Conservation (phyloP, 768 basidiomycete species). For the Collybia mongolica region DNA sequence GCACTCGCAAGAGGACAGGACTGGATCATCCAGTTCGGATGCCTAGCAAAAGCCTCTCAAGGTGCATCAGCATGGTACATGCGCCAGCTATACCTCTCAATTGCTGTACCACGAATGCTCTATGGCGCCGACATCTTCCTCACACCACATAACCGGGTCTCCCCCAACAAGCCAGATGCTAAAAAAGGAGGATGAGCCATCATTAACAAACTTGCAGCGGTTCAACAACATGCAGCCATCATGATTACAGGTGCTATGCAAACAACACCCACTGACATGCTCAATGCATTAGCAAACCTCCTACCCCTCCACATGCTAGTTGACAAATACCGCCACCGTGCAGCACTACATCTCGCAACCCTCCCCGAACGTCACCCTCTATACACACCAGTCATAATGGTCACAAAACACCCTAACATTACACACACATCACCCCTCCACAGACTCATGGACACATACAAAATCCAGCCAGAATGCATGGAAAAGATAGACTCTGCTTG, state of each 20-base stretch:
- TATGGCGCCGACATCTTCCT: too few species aligned
- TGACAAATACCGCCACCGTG: background rate
- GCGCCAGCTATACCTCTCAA: too few species aligned
- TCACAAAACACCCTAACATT: too few species aligned
- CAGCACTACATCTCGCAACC: background rate
- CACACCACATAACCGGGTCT: conserved; percentile 6
- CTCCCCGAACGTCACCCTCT: background rate
- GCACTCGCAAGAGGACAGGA: conserved; percentile 3
- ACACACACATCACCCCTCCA: too few species aligned
- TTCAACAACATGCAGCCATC: conserved; percentile 17
- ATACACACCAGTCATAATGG: too few species aligned
- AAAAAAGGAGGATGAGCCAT: conserved; percentile 7
- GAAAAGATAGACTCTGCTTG: too few species aligned
- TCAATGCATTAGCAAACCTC: conserved; percentile 15
- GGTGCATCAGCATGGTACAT: conserved; percentile 14
- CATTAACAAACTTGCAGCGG: conserved; percentile 7
- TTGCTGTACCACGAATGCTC: too few species aligned
- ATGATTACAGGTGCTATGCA: conserved; percentile 22
- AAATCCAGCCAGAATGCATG: too few species aligned
- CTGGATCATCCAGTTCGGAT: background rate
- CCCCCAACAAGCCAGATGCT: background rate
- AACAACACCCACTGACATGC: conserved; percentile 13
- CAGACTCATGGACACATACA: too few species aligned
- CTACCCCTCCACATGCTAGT: background rate
- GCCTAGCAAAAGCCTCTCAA: conserved; percentile 7